These are phyloP conservation scores for Entomortierella parvispora DNA, from an alignment of 192 early-diverging fungal species.

Conservation along the genomic window DNA sequence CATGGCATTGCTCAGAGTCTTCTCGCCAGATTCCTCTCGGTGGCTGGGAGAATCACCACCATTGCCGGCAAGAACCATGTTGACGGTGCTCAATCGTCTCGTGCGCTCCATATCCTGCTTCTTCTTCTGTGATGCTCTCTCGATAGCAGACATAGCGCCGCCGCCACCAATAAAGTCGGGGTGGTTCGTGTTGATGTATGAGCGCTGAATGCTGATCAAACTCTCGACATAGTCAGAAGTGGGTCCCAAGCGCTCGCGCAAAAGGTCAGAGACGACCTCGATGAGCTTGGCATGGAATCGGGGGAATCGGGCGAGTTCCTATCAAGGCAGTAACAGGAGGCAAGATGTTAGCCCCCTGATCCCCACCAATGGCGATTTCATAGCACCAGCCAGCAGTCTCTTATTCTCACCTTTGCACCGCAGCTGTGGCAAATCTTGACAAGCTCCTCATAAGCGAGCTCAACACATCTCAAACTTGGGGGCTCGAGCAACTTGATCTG, in stretches of 20 bases:
- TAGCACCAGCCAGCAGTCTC: no score
- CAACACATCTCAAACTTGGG: slow-evolving; percentile 82
- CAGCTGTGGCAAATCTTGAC: slow-evolving; percentile 83
- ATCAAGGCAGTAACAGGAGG: neutral
- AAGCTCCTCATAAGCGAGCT: slow-evolving; percentile 85
- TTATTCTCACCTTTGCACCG: slow-evolving; percentile 67
- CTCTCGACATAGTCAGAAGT: slow-evolving; percentile 82
- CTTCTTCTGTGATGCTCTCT: slow-evolving; percentile 73
- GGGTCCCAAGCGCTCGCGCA: slow-evolving; percentile 78
- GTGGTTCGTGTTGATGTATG: slow-evolving; percentile 89
- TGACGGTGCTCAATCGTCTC: slow-evolving; percentile 34
- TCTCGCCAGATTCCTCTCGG: slow-evolving; percentile 34
- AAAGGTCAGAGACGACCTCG: slow-evolving; percentile 81
- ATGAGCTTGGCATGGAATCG: slow-evolving; percentile 76
- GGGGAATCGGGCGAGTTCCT: slow-evolving; percentile 82
- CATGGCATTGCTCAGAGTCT: slow-evolving; percentile 19
- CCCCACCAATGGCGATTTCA: no score
- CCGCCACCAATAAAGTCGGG: slow-evolving; percentile 86
- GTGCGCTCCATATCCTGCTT: slow-evolving; percentile 57
- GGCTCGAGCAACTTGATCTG: slow-evolving; percentile 80
- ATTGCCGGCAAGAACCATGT: slow-evolving; percentile 22
- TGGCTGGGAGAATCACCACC: slow-evolving; percentile 8
- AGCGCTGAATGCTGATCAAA: slow-evolving; percentile 81
- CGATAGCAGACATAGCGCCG: slow-evolving; percentile 76
- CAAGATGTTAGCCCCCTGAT: neutral